Evolutionary conservation across 2,329 filamentous ascomycete genomes (phyloP).

Genomic region (Alternaria angustiovoidea): DNA sequence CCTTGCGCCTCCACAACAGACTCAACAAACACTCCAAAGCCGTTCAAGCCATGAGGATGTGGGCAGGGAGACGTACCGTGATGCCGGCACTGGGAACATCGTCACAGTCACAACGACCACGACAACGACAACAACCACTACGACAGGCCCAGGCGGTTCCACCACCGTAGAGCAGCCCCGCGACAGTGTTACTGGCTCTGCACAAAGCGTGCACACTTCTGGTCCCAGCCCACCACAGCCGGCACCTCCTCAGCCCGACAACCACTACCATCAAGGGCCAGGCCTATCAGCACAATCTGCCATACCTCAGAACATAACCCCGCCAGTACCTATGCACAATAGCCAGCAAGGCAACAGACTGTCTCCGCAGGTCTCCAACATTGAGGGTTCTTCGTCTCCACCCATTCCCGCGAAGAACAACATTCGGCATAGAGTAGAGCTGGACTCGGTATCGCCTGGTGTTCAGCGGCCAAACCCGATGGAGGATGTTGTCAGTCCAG

Average conservation of each 20-base stretch:
- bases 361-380: conserved; percentile 19
- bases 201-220: conserved; percentile 41
- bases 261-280: conserved; percentile 20
- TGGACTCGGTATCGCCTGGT: conserved; percentile 45
- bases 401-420: conserved; percentile 48
- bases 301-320: conserved; percentile 17
- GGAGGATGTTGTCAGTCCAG: conserved; percentile 32
- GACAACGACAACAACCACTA: conserved; percentile 48
- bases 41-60: conserved; percentile 38
- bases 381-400: conserved; percentile 32
- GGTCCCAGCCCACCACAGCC: conserved; percentile 47
- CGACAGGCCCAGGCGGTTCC: conserved; percentile 44
- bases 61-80: conserved; percentile 41
- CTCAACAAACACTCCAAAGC: conserved; percentile 23
- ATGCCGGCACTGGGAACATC: conserved; percentile 43
- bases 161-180: conserved; percentile 45
- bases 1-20: conserved; percentile 25
- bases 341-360: conserved; percentile 7
- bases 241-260: conserved; percentile 28
- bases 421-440: conserved; percentile 46
- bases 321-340: conserved; percentile 9
- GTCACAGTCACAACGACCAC: conserved; percentile 49
- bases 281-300: conserved; percentile 24
- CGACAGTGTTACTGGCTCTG: conserved; percentile 22
- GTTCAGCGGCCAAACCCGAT: conserved; percentile 46